phyloP scores from a whole-genome alignment of 2,329 filamentous ascomycete species.

The Dothideomycetes sp. region DNA sequence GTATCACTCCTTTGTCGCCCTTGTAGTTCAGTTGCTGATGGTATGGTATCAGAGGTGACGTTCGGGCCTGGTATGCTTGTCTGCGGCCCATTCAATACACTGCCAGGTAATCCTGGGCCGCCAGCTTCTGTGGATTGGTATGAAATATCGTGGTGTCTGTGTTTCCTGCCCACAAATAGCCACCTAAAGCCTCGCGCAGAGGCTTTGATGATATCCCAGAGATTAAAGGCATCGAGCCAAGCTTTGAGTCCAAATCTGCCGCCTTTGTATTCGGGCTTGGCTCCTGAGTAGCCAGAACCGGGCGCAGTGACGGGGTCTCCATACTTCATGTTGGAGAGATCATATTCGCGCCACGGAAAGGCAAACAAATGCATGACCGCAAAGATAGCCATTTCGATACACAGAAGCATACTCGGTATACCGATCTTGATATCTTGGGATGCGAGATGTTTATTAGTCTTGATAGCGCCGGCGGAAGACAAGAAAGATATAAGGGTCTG shows the following conservation, averaged over 20 bases:
- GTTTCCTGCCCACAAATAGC: conserved; percentile 64
- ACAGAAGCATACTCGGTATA: conserved; percentile 66
- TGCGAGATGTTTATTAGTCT: conserved; percentile 50
- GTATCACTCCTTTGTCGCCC: conserved; percentile 6
- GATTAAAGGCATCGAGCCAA: conserved; percentile 61
- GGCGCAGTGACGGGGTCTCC: conserved; percentile 17
- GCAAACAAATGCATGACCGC: conserved; percentile 69
- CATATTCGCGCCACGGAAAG: conserved; percentile 67
- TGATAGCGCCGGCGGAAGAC: conserved; percentile 49
- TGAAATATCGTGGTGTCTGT: conserved; percentile 35
- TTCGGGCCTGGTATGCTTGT: conserved; percentile 5
- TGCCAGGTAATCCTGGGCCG: neutral
- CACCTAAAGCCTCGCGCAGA: conserved; percentile 67
- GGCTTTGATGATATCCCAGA: conserved; percentile 74
- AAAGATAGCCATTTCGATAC: conserved; percentile 77
- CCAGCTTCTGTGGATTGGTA: conserved; percentile 18
- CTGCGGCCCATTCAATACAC: conserved; percentile 1
- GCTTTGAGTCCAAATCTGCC: conserved; percentile 56
- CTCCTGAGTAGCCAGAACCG: conserved; percentile 13
- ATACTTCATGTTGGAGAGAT: conserved; percentile 15
- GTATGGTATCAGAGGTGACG: conserved; percentile 3
- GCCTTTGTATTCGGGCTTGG: conserved; percentile 41
- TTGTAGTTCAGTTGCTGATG: conserved; percentile 6
- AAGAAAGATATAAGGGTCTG: conserved; percentile 50
- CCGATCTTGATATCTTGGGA: conserved; percentile 72